Evolutionary conservation across 2,329 filamentous ascomycete genomes (phyloP).

Genomic region (Orbilia javanica): DNA sequence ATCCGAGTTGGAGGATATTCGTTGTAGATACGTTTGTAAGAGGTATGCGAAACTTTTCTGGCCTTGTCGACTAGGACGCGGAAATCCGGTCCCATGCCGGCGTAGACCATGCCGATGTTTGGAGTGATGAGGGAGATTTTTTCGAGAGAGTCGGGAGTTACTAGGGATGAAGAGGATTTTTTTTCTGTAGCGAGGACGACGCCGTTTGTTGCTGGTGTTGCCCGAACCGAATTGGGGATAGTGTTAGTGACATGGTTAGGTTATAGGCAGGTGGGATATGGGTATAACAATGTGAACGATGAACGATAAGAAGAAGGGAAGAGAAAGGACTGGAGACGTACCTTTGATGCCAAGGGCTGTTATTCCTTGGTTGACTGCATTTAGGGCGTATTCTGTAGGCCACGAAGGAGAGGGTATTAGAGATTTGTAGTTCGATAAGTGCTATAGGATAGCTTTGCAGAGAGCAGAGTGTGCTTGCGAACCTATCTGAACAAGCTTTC

Average conservation of each 20-base stretch:
- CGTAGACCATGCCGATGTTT: conserved; percentile 99
- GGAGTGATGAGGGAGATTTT: conserved; percentile 98
- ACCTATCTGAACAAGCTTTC: conserved; percentile 99
- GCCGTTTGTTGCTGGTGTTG: conserved; percentile 85
- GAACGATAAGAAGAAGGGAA: not conserved
- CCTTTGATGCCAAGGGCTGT: conserved; percentile 99
- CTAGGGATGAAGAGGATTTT: conserved; percentile 97
- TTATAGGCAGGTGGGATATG: conserved; percentile 19
- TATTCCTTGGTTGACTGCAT: conserved; percentile 98
- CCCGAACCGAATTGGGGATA: conserved; percentile 38
- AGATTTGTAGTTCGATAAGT: not conserved
- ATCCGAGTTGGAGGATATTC: conserved; percentile 99
- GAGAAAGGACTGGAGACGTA: conserved; percentile 64
- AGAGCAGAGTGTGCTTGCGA: conserved; percentile 62
- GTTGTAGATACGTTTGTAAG: conserved; percentile 99
- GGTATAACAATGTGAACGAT: not conserved
- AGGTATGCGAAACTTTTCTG: conserved; percentile 96
- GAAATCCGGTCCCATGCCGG: conserved; percentile 98
- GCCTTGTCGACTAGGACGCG: conserved; percentile 97
- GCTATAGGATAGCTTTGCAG: not conserved
- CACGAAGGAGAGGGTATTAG: not conserved
- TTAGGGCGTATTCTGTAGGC: conserved; percentile 91
- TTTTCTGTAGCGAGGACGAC: conserved; percentile 99
- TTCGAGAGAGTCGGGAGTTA: conserved; percentile 92
- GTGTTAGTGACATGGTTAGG: conserved; percentile 55